Conservation (phyloP, 805 yeast genomes). For the Zygoascus tannicola region DNA sequence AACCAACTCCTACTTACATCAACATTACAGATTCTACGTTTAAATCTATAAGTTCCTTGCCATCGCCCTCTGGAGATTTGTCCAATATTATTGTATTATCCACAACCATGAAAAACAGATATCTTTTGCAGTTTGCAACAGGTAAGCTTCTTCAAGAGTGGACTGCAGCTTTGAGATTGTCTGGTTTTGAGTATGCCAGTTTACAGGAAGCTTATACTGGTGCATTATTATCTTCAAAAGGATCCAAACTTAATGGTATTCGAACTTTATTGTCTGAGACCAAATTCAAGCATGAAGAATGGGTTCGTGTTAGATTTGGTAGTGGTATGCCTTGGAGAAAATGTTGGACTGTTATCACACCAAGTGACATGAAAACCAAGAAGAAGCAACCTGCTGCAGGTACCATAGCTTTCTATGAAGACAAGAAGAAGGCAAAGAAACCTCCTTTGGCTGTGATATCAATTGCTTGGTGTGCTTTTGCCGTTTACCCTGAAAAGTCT, state of each 20-base stretch:
- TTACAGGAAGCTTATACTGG: constrained; percentile 96
- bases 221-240: constrained; percentile 84
- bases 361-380: constrained; percentile 34
- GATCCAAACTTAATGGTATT: constrained; percentile 78
- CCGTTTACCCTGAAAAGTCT: constrained; percentile 85
- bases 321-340: constrained; percentile 97
- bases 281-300: constrained; percentile 80
- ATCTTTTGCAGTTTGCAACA: constrained; percentile 66
- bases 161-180: constrained; percentile 74
- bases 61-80: constrained; percentile 55
- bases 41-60: constrained; percentile 58
- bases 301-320: constrained; percentile 93
- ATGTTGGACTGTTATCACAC: constrained; percentile 81
- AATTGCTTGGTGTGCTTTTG: constrained; percentile 63
- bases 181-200: constrained; percentile 70
- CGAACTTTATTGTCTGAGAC: constrained; percentile 77
- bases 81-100: constrained; percentile 79
- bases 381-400: constrained; percentile 42
- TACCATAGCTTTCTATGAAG: constrained; percentile 69
- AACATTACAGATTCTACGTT: constrained; percentile 86
- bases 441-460: constrained; percentile 71
- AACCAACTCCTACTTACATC: constrained; percentile 70
- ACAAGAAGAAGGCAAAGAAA: constrained; percentile 47
- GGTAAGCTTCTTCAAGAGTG: constrained; percentile 58
- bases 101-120: constrained; percentile 86